Percentiles rank a stretch among this genome's conserved stretches.
Evolutionary conservation across 495 filamentous ascomycete genomes (phyloP).

Genomic region (Xylaria flabelliformis): DNA sequence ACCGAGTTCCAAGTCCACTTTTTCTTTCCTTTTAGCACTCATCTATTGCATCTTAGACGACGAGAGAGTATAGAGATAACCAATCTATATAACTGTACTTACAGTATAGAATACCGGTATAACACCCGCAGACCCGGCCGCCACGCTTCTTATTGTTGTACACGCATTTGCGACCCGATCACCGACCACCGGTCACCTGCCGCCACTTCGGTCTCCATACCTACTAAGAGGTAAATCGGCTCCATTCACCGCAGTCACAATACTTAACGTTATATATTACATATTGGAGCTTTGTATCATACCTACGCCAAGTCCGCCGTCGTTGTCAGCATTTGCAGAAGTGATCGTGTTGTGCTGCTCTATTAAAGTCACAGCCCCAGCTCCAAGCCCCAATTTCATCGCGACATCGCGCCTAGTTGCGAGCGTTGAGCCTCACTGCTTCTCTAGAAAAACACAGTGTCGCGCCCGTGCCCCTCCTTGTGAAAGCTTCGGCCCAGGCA

Average conservation of each 20-base stretch:
- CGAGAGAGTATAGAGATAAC: background rate
- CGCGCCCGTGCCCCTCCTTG: background rate
- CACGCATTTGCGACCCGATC: background rate
- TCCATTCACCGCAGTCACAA: conserved; percentile 23
- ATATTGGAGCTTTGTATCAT: background rate
- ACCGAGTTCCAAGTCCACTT: conserved; percentile 17
- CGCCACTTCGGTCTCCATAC: conserved; percentile 15
- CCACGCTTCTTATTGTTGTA: conserved; percentile 1
- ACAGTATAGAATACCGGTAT: background rate
- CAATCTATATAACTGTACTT: background rate
- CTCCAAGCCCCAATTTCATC: conserved; percentile 1
- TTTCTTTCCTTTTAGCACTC: background rate
- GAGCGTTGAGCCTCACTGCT: background rate
- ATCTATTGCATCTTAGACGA: background rate
- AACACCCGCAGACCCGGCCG: background rate
- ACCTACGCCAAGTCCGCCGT: background rate
- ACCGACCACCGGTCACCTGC: background rate
- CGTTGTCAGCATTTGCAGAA: background rate
- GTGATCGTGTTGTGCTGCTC: background rate
- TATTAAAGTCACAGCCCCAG: background rate
- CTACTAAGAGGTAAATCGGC: conserved; percentile 10
- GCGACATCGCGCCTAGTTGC: background rate
- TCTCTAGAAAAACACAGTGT: background rate
- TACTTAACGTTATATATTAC: conserved; percentile 8
- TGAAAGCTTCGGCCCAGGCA: conserved; percentile 9